Evolutionary conservation across 768 basidiomycete genomes (phyloP).

Genomic region (Panaeolus cyanescens): DNA sequence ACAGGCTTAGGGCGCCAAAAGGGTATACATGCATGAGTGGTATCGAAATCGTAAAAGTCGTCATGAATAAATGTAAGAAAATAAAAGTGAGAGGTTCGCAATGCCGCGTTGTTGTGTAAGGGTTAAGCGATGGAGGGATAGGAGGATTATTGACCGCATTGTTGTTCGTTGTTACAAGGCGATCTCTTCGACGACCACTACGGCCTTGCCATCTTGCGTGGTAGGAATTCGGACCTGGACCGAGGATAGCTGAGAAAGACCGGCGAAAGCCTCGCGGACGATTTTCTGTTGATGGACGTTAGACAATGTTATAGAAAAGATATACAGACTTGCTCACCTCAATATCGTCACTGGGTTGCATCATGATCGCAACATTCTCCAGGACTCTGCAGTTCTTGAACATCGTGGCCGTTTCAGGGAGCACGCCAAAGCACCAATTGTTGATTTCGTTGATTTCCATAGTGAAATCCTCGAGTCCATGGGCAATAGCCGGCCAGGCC

Average conservation of each 20-base stretch:
- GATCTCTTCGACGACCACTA: too few relatives aligned
- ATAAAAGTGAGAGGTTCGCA: too few relatives aligned
- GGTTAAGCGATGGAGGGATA: too few relatives aligned
- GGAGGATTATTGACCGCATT: too few relatives aligned
- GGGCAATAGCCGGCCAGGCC: not conserved
- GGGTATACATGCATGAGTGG: too few relatives aligned
- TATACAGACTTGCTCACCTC: not conserved
- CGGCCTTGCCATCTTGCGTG: not conserved
- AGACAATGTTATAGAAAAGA: not conserved
- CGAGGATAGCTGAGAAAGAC: not conserved
- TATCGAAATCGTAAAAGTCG: too few relatives aligned
- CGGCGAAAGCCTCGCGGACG: not conserved
- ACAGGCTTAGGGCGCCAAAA: too few relatives aligned
- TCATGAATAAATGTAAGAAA: too few relatives aligned
- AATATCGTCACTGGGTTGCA: not conserved
- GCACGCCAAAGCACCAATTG: slow-evolving; percentile 1
- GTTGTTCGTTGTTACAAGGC: too few relatives aligned
- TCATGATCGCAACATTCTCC: not conserved
- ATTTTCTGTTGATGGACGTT: not conserved
- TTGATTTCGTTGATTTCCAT: not conserved
- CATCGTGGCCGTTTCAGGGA: not conserved
- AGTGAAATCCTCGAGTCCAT: not conserved
- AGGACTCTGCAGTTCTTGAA: not conserved
- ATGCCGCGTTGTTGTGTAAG: too few relatives aligned
- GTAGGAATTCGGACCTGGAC: not conserved